Conservation (phyloP, 2,329 filamentous ascomycete species). For the Neurospora sp. region DNA sequence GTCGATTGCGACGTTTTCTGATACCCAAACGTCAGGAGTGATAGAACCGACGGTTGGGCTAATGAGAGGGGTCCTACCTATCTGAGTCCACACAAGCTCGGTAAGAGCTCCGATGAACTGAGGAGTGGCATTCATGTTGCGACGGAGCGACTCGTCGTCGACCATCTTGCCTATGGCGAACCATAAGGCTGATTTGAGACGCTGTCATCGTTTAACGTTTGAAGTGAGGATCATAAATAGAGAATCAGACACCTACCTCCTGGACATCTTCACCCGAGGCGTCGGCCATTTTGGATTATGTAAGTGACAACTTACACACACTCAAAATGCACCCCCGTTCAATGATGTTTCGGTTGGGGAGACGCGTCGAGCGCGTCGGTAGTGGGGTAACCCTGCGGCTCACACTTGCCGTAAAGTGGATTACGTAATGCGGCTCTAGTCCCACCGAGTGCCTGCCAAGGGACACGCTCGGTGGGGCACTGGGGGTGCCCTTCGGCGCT, state of each 20-base stretch:
- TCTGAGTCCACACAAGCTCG: conserved; percentile 79
- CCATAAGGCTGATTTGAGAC: conserved; percentile 79
- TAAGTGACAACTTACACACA: background rate
- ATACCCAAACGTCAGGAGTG: background rate
- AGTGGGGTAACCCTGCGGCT: background rate
- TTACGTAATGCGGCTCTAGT: background rate
- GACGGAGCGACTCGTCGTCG: conserved; percentile 67
- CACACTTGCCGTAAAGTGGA: background rate
- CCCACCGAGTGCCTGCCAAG: background rate
- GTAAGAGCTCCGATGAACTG: conserved; percentile 83
- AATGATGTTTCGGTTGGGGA: background rate
- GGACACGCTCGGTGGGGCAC: background rate
- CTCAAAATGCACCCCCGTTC: background rate
- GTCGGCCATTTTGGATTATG: conserved; percentile 16
- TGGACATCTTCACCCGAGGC: conserved; percentile 17
- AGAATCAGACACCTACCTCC: conserved; percentile 13
- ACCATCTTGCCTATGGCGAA: conserved; percentile 77
- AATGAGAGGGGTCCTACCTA: conserved; percentile 45
- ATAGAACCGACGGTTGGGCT: no score
- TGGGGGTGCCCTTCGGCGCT: background rate
- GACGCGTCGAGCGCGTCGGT: conserved; percentile 7
- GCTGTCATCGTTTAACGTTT: conserved; percentile 34
- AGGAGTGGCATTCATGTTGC: conserved; percentile 77
- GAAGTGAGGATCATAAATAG: no score
- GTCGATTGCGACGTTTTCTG: conserved; percentile 48